phyloP scores from a whole-genome alignment of 768 basidiomycete species.

The Serendipita indica region DNA sequence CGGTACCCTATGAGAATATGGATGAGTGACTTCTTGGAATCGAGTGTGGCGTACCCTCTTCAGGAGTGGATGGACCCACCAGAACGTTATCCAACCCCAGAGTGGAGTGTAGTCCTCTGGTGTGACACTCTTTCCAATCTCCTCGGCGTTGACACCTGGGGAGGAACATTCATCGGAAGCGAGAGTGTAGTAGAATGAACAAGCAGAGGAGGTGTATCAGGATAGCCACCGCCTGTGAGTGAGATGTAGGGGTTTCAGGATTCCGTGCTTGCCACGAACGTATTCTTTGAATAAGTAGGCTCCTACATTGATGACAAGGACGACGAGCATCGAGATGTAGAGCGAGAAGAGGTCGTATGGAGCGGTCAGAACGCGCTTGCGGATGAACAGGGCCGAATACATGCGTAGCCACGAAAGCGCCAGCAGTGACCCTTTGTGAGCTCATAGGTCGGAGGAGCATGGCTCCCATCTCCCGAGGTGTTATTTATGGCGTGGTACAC shows the following conservation, averaged over 20 bases:
- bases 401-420: not conserved
- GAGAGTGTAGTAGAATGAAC: not conserved
- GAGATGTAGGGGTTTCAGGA: not conserved
- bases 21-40: not conserved
- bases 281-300: conserved; percentile 38
- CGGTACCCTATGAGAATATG: not conserved
- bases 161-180: not conserved
- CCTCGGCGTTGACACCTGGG: not conserved
- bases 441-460: no score
- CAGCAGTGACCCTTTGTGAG: not conserved
- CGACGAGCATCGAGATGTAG: conserved; percentile 34
- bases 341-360: conserved; percentile 50
- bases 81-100: conserved; percentile 13
- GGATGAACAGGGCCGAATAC: not conserved
- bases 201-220: not conserved
- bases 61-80: conserved; percentile 15
- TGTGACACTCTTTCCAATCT: conserved; percentile 10
- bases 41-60: not conserved
- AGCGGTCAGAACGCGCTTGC: conserved; percentile 29
- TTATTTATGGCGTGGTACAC: no score
- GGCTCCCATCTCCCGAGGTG: no score
- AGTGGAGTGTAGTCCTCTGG: conserved; percentile 16
- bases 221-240: not conserved
- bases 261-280: conserved; percentile 23
- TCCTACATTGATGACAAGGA: conserved; percentile 36